Evolutionary conservation across 2,329 filamentous ascomycete genomes (phyloP), one percentile per base, ranked within the genome.

Genomic region (Ophiosphaerella narmari): DNA sequence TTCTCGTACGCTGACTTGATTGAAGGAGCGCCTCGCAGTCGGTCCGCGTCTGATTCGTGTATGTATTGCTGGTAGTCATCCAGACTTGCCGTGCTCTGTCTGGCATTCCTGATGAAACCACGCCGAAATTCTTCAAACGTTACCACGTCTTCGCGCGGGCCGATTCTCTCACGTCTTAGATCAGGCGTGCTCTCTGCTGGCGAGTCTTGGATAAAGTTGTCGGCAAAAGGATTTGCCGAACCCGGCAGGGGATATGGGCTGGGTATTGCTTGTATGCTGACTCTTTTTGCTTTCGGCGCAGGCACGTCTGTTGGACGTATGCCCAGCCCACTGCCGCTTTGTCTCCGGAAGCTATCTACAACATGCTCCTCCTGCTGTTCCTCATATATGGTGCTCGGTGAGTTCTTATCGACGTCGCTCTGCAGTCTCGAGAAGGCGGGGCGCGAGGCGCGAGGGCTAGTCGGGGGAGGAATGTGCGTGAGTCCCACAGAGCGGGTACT

Each of bases 401-500:
- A 53, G 43, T 50, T 60, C 16, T 66, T 60, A 16, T 73, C 72
- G 45, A 63, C 62, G 40, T 74, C 69, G 51, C 68, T 73, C 16
- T 65, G 63, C 9, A 75, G 60, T 47, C 71, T 63, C 24, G 68
- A 54, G 51, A 75, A 74, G 32, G 64, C 68, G 2, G 74, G 68
- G 41, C 72, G 65, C 33, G 70, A 66, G 54, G 38, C 50, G 29
- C 62, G 56, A 21, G 67, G 63, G 41, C 57, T 62, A 7, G 59
- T 48, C 4, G 62, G 56, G 7, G 63, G 63, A 35, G 64, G 52
- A 11, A 56, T 50, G 37, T 57, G 48, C 7, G 48, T 54, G 46
- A 67, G 54, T n/a, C 62, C 63, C 32, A 66, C 51, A 6, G 60
- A 55, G 7, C 60, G 65, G 33, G 63, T 56, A 29, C 40, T 54